Conservation (phyloP, 2,329 filamentous ascomycete species). For the Epichloe glyceriae region DNA sequence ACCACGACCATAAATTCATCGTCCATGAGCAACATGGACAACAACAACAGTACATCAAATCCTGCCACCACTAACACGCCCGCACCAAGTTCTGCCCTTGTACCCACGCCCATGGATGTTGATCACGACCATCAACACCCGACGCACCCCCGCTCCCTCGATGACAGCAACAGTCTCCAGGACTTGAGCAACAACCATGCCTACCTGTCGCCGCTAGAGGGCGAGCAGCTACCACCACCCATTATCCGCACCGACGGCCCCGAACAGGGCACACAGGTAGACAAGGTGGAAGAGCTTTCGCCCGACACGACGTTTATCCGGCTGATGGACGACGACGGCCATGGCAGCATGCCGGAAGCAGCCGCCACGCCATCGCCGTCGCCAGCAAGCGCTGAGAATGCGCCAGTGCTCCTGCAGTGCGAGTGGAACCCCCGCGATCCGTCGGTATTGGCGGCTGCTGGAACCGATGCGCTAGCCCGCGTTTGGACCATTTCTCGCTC, state of each 20-base stretch:
- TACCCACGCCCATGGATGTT: slow-evolving; percentile 44
- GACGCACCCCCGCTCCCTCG: slow-evolving; percentile 7
- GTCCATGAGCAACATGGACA: background rate
- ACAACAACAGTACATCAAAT: slow-evolving; percentile 20
- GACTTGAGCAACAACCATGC: slow-evolving; percentile 37
- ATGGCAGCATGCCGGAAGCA: slow-evolving; percentile 18
- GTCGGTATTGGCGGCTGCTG: slow-evolving; percentile 52
- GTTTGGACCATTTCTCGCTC: slow-evolving; percentile 51
- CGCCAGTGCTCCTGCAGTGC: slow-evolving; percentile 53
- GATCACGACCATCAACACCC: slow-evolving; percentile 28
- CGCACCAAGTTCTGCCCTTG: slow-evolving; percentile 26
- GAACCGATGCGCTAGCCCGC: slow-evolving; percentile 57
- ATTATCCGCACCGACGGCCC: slow-evolving; percentile 45
- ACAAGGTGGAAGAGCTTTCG: slow-evolving; percentile 48
- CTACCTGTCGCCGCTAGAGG: slow-evolving; percentile 51
- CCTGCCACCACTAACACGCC: background rate
- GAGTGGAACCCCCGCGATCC: slow-evolving; percentile 55
- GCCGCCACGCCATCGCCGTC: slow-evolving; percentile 22
- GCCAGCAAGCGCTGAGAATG: slow-evolving; percentile 32
- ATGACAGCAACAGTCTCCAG: slow-evolving; percentile 14
- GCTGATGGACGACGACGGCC: slow-evolving; percentile 31
- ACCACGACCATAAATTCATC: background rate
- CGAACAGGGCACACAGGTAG: slow-evolving; percentile 50
- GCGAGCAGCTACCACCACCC: slow-evolving; percentile 40
- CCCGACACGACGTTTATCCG: slow-evolving; percentile 48